A percentile compares a stretch with the other conserved stretches of the same genome.
These are phyloP conservation scores for Fusarium tanahbumbuense DNA, from an alignment of 2,329 filamentous ascomycete genomes.

Conservation along the genomic window DNA sequence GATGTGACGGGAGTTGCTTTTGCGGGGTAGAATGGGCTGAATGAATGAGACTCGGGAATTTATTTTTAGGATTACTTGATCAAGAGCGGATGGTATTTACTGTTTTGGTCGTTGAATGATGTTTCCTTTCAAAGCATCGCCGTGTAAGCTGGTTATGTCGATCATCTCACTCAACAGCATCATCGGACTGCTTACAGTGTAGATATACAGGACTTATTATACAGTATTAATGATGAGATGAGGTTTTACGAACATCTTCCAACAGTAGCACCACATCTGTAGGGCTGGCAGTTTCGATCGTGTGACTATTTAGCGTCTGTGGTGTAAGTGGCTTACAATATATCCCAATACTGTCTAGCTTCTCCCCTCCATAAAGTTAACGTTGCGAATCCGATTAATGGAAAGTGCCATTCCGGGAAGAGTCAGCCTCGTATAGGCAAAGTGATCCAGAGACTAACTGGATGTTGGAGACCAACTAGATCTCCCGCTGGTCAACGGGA, in stretches of 20 bases:
- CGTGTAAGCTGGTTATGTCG: background rate
- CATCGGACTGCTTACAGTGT: background rate
- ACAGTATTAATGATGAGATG: background rate
- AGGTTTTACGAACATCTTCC: background rate
- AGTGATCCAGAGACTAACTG: background rate
- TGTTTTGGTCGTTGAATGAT: background rate
- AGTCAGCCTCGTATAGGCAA: slow-evolving; percentile 24
- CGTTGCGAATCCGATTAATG: slow-evolving; percentile 9
- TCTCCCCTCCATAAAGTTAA: slow-evolving; percentile 11
- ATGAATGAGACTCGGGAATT: slow-evolving; percentile 2
- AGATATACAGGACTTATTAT: background rate
- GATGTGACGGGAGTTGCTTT: slow-evolving; percentile 1
- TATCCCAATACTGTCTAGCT: slow-evolving; percentile 5
- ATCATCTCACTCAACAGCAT: background rate
- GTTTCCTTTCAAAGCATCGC: background rate
- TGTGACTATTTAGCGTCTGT: slow-evolving; percentile 19
- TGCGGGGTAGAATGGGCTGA: slow-evolving; percentile 28
- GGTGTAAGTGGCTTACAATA: slow-evolving; percentile 27
- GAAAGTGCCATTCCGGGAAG: background rate
- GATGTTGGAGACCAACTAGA: background rate
- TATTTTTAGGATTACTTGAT: slow-evolving; percentile 25
- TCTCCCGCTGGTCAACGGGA: background rate
- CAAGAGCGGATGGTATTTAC: background rate
- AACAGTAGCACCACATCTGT: slow-evolving; percentile 2
- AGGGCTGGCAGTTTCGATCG: slow-evolving; percentile 33